Conservation (phyloP, 148 eudicot genomes). For the Cornus suecica region DNA sequence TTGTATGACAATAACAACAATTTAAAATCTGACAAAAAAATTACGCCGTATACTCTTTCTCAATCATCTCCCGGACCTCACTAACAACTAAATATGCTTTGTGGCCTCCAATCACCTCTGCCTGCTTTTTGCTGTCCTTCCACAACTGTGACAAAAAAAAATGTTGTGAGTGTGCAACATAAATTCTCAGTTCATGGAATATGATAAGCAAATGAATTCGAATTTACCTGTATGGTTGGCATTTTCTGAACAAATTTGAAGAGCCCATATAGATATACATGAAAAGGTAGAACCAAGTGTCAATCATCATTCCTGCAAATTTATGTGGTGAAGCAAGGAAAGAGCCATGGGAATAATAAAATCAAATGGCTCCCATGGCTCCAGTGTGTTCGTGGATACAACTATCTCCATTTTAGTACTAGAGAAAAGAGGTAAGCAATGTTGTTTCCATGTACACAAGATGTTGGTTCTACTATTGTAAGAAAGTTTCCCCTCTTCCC, state of each 20-base stretch:
- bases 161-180: not conserved
- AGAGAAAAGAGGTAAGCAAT: not conserved
- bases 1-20: not conserved
- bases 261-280: slow-evolving; percentile 19
- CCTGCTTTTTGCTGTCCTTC: slow-evolving; percentile 59
- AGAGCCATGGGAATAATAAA: not conserved
- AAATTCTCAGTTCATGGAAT: not conserved
- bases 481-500: not conserved
- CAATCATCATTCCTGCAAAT: not conserved
- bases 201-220: not conserved
- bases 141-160: slow-evolving; percentile 36
- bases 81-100: slow-evolving; percentile 57
- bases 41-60: slow-evolving; percentile 25
- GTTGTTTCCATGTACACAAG: not conserved
- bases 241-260: slow-evolving; percentile 43
- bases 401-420: not conserved
- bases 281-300: slow-evolving; percentile 19
- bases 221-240: slow-evolving; percentile 61
- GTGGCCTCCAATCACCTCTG: slow-evolving; percentile 65
- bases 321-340: not conserved
- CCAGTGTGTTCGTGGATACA: not conserved
- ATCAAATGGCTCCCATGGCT: not conserved
- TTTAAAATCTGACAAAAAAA: not conserved
- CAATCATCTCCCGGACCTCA: slow-evolving; percentile 64
- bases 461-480: not conserved